A percentile compares a stretch with the other conserved stretches of the same genome.
Conservation (phyloP, 179 eudicot genomes). For the Spinacia oleracea region DNA sequence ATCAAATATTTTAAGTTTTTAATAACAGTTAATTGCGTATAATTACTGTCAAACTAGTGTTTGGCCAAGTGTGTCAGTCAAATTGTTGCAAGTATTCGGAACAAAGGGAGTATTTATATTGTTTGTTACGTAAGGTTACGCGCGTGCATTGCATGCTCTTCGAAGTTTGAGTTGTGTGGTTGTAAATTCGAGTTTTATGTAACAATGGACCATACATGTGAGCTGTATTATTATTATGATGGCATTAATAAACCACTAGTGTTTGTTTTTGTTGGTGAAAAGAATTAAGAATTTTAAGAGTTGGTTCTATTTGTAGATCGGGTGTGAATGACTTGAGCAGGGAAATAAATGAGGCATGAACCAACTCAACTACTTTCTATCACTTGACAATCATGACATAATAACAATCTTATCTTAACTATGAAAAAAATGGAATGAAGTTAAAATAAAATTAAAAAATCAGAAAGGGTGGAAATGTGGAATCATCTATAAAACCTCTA, state of each 20-base stretch:
- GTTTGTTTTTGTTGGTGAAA: no score
- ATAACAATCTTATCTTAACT: neutral
- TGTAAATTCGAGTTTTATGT: neutral
- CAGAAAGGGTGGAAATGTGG: no score
- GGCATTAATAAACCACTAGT: no score
- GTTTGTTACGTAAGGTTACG: conserved; percentile 15
- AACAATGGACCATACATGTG: conserved; percentile 5
- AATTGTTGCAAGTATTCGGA: no score
- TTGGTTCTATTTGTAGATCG: neutral
- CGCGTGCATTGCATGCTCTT: conserved; percentile 11
- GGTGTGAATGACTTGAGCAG: neutral
- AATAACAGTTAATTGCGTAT: no score
- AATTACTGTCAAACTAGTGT: no score
- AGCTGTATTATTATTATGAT: no score
- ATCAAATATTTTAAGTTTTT: no score
- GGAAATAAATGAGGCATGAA: conserved; percentile 16
- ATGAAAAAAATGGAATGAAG: no score
- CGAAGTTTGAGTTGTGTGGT: neutral
- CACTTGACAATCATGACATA: neutral
- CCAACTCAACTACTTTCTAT: neutral
- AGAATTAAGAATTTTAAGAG: neutral
- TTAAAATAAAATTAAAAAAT: no score
- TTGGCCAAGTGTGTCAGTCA: no score
- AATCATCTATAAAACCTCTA: no score
- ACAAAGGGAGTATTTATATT: neutral